These are phyloP conservation scores for Chaetomium tenue DNA, from an alignment of 495 filamentous ascomycete genomes.

Conservation along the genomic window DNA sequence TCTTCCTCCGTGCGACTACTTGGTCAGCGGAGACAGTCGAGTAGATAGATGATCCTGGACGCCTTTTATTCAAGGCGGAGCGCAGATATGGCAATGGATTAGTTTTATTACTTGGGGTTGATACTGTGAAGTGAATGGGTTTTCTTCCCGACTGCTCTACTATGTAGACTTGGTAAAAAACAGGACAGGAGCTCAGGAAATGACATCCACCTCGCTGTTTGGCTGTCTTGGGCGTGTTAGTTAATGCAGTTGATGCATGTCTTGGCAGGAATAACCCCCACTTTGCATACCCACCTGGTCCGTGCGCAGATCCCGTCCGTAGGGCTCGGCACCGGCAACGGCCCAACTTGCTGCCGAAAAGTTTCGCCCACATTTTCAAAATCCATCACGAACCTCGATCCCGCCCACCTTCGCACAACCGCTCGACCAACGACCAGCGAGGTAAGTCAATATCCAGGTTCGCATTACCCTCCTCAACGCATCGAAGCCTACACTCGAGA, in stretches of 20 bases:
- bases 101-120: not conserved
- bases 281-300: not conserved
- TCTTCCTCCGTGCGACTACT: slow-evolving; percentile 7
- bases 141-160: no score
- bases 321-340: slow-evolving; percentile 27
- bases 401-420: slow-evolving; percentile 22
- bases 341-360: slow-evolving; percentile 32
- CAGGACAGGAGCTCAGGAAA: no score
- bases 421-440: slow-evolving; percentile 31
- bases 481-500: slow-evolving; percentile 3
- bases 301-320: not conserved
- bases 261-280: slow-evolving; percentile 12
- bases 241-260: not conserved
- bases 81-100: slow-evolving; percentile 7
- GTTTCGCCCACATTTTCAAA: slow-evolving; percentile 42
- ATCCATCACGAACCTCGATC: slow-evolving; percentile 25
- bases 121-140: no score
- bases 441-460: slow-evolving; percentile 22
- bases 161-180: no score
- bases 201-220: no score
- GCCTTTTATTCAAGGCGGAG: not conserved
- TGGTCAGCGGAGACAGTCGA: slow-evolving; percentile 1
- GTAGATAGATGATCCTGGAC: slow-evolving; percentile 6
- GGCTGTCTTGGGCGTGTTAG: not conserved
- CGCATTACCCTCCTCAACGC: slow-evolving; percentile 11